phyloP scores from a whole-genome alignment of 2,329 filamentous ascomycete genomes.

The Tolypocladium endophyticum region DNA sequence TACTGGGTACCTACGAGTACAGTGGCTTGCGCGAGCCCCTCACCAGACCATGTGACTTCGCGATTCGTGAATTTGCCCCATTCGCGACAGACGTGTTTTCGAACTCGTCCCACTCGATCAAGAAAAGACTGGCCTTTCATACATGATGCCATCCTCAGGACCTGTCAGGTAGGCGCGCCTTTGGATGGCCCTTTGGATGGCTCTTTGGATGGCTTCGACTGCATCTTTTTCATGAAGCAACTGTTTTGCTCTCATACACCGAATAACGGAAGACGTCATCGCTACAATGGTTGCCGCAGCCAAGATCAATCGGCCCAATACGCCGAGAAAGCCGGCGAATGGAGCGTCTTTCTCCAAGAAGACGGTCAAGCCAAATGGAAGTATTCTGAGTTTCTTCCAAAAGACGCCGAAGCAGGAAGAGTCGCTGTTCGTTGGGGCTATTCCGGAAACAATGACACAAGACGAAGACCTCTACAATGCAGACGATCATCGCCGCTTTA shows the following conservation, averaged over 20 bases:
- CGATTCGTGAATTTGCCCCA: slow-evolving; percentile 11
- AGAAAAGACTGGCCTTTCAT: not conserved
- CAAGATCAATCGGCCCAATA: slow-evolving; percentile 19
- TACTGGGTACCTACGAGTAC: not conserved
- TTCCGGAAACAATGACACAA: slow-evolving; percentile 7
- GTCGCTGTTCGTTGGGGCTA: slow-evolving; percentile 40
- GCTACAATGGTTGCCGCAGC: slow-evolving; percentile 23
- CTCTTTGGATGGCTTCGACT: not conserved
- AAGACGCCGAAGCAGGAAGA: slow-evolving; percentile 52
- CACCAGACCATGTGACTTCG: slow-evolving; percentile 19
- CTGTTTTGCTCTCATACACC: not conserved
- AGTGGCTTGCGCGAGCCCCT: not conserved
- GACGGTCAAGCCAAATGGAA: slow-evolving; percentile 42
- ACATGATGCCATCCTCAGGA: not conserved
- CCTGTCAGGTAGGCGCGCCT: not conserved
- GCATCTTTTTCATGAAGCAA: not conserved
- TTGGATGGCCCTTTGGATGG: no score
- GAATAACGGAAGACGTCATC: not conserved
- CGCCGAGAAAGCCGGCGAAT: slow-evolving; percentile 19
- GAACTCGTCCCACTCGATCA: not conserved
- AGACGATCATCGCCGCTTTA: slow-evolving; percentile 17
- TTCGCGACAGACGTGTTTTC: slow-evolving; percentile 4
- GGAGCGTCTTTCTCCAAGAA: slow-evolving; percentile 18
- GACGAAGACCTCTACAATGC: slow-evolving; percentile 18
- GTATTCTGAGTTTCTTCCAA: slow-evolving; percentile 66